Base-by-base conservation (phyloP, 306 rosid species). In the Betula pendula region DNA sequence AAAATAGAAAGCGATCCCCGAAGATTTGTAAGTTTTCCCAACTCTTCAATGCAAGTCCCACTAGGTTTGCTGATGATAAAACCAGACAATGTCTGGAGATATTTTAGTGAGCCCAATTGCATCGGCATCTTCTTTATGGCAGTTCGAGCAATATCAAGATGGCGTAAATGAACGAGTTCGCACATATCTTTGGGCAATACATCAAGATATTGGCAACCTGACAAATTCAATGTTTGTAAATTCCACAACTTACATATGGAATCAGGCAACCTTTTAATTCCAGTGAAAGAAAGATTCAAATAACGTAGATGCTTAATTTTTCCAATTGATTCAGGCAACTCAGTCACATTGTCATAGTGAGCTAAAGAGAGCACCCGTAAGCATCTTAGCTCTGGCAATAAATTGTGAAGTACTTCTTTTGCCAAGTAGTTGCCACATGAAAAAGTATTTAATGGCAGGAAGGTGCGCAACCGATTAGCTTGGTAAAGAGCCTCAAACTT, bases 151-250 rank as follows among this genome's bases (percentile, higher is more conserved):
- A 72, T 53, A 56, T 83, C 79, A 58, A 83, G 81, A 31, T 71
- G 65, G 6, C 79, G 72, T 67, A 79, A 27, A 29, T 83, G 79
- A 25, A 75, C 24, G 16, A 83, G 79, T 48, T 50, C 75, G 40
- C 0, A 16, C 43, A 63, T 76, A 76, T 60, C 33, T 47, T 76
- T 4, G 0, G 79, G 87, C 45, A 83, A 68, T 29, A 47, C 31
- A 7, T 3, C 12, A 49, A 79, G 73, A 43, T 25, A 0, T 5
- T 14, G 0, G 2, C 33, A 29, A 29, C 33, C 33, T 29, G 31
- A 48, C 49, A 88, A 49, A 38, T 70, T 20, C 25, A 89, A 17
- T 0, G 84, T 80, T 51, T 89, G 87, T 19, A 89, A 72, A 62
- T 82, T 82, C 29, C 65, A 75, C 19, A 84, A 69, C 14, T 5